Evolutionary conservation across 2,329 filamentous ascomycete genomes (phyloP).

Genomic region (Trichoderma sp.): DNA sequence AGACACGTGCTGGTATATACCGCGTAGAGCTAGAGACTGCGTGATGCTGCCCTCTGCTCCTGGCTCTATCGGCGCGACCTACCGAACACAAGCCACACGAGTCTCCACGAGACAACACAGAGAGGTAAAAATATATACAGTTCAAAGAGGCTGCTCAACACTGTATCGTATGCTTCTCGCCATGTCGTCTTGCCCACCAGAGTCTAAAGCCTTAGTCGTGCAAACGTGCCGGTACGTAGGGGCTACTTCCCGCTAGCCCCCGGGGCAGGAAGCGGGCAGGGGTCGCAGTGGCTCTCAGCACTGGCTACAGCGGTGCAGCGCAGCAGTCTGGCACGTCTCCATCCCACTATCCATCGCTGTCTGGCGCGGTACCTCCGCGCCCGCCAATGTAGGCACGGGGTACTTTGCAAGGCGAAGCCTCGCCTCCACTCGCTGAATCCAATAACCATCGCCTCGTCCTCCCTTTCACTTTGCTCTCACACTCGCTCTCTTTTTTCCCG

Average conservation of each 20-base stretch:
- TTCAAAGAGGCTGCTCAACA: not conserved
- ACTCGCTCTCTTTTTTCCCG: constrained; percentile 34
- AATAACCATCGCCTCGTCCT: constrained; percentile 36
- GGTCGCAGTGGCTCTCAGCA: not conserved
- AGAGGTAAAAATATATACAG: not conserved
- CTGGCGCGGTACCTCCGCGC: not conserved
- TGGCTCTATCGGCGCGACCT: not conserved
- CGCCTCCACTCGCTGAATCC: constrained; percentile 37
- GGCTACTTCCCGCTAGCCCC: not conserved
- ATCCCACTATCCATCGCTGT: not conserved
- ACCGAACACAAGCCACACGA: not conserved
- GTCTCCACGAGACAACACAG: not conserved
- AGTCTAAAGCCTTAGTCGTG: not conserved
- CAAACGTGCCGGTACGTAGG: not conserved
- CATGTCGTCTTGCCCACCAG: not conserved
- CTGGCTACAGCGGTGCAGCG: not conserved
- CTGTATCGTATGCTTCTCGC: not conserved
- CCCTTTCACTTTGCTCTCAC: constrained; percentile 31
- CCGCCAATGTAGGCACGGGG: constrained; percentile 15
- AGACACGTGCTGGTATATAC: not conserved
- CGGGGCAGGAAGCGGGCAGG: not conserved
- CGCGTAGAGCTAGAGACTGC: not conserved
- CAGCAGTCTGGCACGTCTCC: not conserved
- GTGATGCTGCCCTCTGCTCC: not conserved
- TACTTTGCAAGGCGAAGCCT: constrained; percentile 48